Base-by-base conservation (phyloP, 2,329 filamentous ascomycete genomes). In the Cladosporium velox region DNA sequence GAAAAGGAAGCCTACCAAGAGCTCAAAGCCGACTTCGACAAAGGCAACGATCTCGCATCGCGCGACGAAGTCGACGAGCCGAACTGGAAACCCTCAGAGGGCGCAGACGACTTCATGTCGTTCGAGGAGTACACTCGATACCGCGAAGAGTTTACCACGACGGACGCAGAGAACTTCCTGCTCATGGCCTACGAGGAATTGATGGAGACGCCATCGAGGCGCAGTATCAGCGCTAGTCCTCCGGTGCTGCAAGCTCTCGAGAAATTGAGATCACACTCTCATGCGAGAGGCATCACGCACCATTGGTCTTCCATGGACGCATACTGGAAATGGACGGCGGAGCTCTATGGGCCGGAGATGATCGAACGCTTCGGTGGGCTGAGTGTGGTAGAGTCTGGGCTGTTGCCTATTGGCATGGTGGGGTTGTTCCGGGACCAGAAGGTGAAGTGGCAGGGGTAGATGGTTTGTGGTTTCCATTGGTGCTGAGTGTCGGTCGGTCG, bases 261-360 rank as follows among this genome's bases (percentile, higher is more conserved):
- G 12, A 8, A 30, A 6, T n/a, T 62, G 21, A 18, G 8, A 3
- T 11, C n/a, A 4, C 47, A 41, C 47, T 30, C 26, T 24, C 26
- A 52, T 11, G 57, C 71, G 32, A 58, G 55, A 15, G 70, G 72
- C 7, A 73, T 74, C 12, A 74, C 61, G 3, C 51, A 60, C 0
- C 34, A 66, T 0, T 70, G 49, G 65, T 24, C 10, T 3, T 21
- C 5, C 0, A 66, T 70, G 66, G 74, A 77, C 15, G 72, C 77
- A 4, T 84, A 84, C 59, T 83, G 82, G 79, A 77, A 75, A 64
- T 85, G 83, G 83, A 76, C 84, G 14, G 64, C 72, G 52, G 59
- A 70, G 41, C 61, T 74, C 38, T 72, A 74, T 65, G 70, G 69
- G 4, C 67, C 67, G 28, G 73, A 74, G 59, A 62, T 74, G 66